phyloP scores from a whole-genome alignment of 2,329 filamentous ascomycete species.

The Aspergillus melleus region DNA sequence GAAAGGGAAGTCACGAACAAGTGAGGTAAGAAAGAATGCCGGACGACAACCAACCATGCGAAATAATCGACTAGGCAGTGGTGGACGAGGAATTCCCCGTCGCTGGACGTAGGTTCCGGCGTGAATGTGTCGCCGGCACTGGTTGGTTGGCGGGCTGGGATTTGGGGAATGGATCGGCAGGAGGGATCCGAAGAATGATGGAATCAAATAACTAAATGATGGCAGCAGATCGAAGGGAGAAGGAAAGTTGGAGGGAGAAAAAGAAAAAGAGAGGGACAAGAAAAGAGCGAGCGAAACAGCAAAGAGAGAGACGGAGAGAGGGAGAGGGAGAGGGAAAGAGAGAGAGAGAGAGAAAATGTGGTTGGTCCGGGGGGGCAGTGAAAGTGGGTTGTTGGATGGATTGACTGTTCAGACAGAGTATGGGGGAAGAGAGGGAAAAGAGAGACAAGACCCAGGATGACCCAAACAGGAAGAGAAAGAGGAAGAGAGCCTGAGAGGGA shows the following conservation, averaged over 20 bases:
- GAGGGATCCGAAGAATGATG: slow-evolving; percentile 33
- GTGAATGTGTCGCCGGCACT: background rate
- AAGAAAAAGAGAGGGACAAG: background rate
- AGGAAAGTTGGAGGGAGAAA: background rate
- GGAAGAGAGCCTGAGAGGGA: no score
- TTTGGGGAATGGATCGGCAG: slow-evolving; percentile 39
- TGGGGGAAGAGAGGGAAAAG: background rate
- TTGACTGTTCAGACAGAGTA: background rate
- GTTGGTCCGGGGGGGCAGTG: background rate
- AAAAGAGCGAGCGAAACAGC: background rate
- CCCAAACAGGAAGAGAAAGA: no score
- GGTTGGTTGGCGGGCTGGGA: slow-evolving; percentile 6
- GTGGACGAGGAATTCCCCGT: slow-evolving; percentile 5
- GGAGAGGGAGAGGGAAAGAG: no score
- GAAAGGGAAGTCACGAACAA: slow-evolving; percentile 8
- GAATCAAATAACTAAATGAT: background rate
- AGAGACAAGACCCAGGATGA: background rate
- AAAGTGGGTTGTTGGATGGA: background rate
- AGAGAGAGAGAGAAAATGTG: background rate
- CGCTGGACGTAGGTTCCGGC: background rate
- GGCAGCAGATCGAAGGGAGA: background rate
- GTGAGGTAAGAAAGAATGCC: slow-evolving; percentile 21
- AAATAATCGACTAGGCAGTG: background rate
- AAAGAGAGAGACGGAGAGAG: no score
- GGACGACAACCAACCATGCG: slow-evolving; percentile 18